These are phyloP conservation scores for Starmerella etchellsii DNA, from an alignment of 805 yeast genomes.

Conservation along the genomic window DNA sequence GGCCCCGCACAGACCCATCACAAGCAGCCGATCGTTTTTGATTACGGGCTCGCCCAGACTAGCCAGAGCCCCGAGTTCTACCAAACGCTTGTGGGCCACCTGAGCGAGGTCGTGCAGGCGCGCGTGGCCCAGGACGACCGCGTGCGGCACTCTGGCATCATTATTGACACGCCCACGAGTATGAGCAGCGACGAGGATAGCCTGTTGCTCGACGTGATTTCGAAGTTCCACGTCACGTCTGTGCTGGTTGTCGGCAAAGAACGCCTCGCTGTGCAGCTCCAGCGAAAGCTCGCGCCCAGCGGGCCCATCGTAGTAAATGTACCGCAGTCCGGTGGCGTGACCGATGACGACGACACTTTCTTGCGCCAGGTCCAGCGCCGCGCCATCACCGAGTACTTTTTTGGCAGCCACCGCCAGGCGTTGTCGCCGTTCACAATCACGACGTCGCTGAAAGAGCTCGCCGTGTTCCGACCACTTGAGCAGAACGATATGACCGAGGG, in stretches of 20 bases:
- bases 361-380: conserved; percentile 61
- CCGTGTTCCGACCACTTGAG: conserved; percentile 48
- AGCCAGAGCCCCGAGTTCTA: conserved; percentile 46
- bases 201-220: conserved; percentile 32
- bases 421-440: conserved; percentile 81
- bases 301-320: conserved; percentile 5
- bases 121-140: conserved; percentile 40
- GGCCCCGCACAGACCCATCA: conserved; percentile 41
- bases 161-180: conserved; percentile 61
- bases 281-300: conserved; percentile 24
- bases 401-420: conserved; percentile 51
- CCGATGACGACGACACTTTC: conserved; percentile 50
- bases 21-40: conserved; percentile 80
- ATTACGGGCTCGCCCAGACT: conserved; percentile 56
- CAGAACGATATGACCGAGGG: conserved; percentile 11
- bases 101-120: conserved; percentile 36
- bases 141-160: conserved; percentile 39
- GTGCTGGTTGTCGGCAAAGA: conserved; percentile 69
- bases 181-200: conserved; percentile 22
- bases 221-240: conserved; percentile 40
- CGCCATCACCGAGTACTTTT: conserved; percentile 75
- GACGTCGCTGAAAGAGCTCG: conserved; percentile 47
- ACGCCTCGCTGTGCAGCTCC: conserved; percentile 49
- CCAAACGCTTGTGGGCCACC: conserved; percentile 35
- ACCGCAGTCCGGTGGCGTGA: conserved; percentile 45